A percentile compares a stretch with the other conserved stretches of the same genome.
These are phyloP conservation scores for Schizosaccharomyces osmophilus DNA, from an alignment of 805 yeast genomes.

Conservation along the genomic window DNA sequence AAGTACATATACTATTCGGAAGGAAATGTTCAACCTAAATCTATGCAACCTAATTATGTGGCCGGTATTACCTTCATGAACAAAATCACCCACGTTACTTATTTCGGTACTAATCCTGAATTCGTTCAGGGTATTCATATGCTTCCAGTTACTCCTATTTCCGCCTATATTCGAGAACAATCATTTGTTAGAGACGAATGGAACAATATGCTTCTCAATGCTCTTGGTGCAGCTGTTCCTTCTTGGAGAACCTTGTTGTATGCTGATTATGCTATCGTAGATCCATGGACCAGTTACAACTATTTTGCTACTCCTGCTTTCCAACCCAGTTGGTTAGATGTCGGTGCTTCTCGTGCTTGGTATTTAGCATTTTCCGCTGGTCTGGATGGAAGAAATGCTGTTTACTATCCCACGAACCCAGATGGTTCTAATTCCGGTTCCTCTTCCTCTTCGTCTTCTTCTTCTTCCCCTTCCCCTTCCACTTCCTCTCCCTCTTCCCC, in stretches of 20 bases:
- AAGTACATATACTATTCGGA: constrained; percentile 27
- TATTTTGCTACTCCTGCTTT: constrained; percentile 37
- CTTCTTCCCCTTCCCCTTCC: background rate
- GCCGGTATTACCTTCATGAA: constrained; percentile 50
- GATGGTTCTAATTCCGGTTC: background rate
- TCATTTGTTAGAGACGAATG: constrained; percentile 32
- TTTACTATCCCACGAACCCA: background rate
- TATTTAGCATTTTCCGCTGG: constrained; percentile 44
- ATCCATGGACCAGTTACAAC: constrained; percentile 36
- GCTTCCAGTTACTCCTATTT: constrained; percentile 44
- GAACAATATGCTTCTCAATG: constrained; percentile 22
- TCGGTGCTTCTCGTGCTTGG: constrained; percentile 77
- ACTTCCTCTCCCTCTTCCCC: background rate
- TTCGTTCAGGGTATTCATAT: constrained; percentile 60
- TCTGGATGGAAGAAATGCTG: constrained; percentile 2
- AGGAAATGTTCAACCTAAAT: constrained; percentile 26
- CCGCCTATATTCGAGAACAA: constrained; percentile 30
- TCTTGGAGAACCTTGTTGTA: constrained; percentile 48
- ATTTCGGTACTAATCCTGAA: constrained; percentile 35
- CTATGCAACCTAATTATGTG: constrained; percentile 32
- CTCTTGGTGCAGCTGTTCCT: constrained; percentile 22
- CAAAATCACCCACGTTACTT: constrained; percentile 48
- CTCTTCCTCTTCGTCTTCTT: background rate
- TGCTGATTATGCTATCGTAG: constrained; percentile 48
- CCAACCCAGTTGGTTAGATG: constrained; percentile 35